These are phyloP conservation scores for Onygena corvina DNA, from an alignment of 2,329 filamentous ascomycete species.

Conservation along the genomic window DNA sequence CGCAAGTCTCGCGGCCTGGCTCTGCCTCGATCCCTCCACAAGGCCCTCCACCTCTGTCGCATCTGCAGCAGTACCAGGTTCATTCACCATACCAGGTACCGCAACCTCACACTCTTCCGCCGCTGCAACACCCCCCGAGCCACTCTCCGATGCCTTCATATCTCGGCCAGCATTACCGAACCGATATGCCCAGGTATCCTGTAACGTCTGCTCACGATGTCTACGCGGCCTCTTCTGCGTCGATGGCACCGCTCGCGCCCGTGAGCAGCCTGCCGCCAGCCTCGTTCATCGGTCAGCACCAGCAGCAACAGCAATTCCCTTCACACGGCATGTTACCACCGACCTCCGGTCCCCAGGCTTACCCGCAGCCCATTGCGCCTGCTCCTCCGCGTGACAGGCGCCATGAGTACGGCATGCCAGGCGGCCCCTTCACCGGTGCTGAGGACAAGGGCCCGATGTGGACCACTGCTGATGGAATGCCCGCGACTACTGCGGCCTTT, in stretches of 20 bases:
- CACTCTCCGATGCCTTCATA: constrained; percentile 34
- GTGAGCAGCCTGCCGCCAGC: constrained; percentile 34
- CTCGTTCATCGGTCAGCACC: constrained; percentile 32
- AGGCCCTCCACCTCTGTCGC: constrained; percentile 35
- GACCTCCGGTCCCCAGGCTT: constrained; percentile 52
- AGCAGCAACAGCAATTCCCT: constrained; percentile 29
- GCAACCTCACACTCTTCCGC: constrained; percentile 36
- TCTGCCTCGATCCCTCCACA: constrained; percentile 36
- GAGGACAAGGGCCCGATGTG: constrained; percentile 45
- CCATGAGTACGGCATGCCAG: constrained; percentile 55
- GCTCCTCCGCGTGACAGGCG: constrained; percentile 46
- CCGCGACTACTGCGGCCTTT: constrained; percentile 28
- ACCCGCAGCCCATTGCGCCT: constrained; percentile 64
- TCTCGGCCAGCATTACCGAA: constrained; percentile 32
- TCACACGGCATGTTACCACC: constrained; percentile 51
- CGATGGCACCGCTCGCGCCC: constrained; percentile 33
- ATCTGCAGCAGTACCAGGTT: constrained; percentile 38
- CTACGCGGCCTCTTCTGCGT: constrained; percentile 32
- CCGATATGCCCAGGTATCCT: constrained; percentile 34
- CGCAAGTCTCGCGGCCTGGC: constrained; percentile 34
- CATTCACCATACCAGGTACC: constrained; percentile 35
- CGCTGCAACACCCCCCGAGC: constrained; percentile 36
- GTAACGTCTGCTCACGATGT: constrained; percentile 32
- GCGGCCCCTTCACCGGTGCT: constrained; percentile 51
- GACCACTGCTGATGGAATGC: constrained; percentile 31